phyloP scores from a whole-genome alignment of 371 early-diverging fungal genomes.

The Blakeslea trispora region DNA sequence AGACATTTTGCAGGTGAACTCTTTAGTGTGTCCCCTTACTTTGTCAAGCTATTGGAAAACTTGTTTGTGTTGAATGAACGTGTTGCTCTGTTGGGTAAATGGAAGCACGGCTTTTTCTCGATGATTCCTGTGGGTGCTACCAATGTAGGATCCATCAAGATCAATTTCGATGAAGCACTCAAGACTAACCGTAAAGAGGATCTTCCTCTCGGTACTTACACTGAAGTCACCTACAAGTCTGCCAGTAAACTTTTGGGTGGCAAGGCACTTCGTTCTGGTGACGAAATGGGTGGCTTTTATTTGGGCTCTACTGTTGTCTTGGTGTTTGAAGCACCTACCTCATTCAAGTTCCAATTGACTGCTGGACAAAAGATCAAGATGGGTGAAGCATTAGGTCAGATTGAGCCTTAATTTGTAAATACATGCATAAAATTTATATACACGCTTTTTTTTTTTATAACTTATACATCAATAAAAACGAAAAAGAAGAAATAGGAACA shows the following conservation, averaged over 20 bases:
- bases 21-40: conserved; percentile 91
- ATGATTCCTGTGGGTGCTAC: conserved; percentile 98
- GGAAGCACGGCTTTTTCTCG: conserved; percentile 93
- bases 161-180: conserved; percentile 88
- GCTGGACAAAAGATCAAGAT: conserved; percentile 78
- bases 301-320: conserved; percentile 96
- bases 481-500: not conserved
- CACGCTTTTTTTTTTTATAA: not conserved
- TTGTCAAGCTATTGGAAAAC: conserved; percentile 78
- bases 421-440: not conserved
- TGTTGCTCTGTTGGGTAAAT: conserved; percentile 87
- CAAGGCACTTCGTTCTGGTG: conserved; percentile 71
- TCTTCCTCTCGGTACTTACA: conserved; percentile 72
- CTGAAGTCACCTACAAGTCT: conserved; percentile 72
- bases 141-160: conserved; percentile 93
- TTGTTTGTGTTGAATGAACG: conserved; percentile 96
- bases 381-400: conserved; percentile 81
- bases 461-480: not conserved
- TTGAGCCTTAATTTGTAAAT: conserved; percentile 14
- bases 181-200: conserved; percentile 70
- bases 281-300: conserved; percentile 94
- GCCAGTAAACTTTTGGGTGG: conserved; percentile 67
- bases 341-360: conserved; percentile 76
- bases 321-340: conserved; percentile 91
- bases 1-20: conserved; percentile 95